These are phyloP conservation scores for Trichophyton benhamiae DNA, from an alignment of 2,329 filamentous ascomycete genomes.

Conservation along the genomic window DNA sequence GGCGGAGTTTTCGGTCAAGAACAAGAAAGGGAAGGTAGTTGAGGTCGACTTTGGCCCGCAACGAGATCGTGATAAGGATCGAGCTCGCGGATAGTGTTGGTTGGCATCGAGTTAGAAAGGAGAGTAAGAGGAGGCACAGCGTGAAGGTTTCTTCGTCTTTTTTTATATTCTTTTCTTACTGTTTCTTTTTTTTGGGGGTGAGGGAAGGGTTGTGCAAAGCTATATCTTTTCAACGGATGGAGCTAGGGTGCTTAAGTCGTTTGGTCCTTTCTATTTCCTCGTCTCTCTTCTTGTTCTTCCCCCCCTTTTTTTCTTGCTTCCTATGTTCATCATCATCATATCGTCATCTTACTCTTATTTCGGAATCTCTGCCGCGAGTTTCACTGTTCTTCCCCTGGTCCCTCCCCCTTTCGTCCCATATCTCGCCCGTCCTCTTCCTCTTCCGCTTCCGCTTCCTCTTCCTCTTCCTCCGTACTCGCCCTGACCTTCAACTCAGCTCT, in stretches of 20 bases:
- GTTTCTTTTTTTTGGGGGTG: constrained; percentile 19
- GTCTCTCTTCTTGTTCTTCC: background rate
- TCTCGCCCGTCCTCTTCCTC: constrained; percentile 12
- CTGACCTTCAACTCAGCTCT: constrained; percentile 16
- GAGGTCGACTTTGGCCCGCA: constrained; percentile 51
- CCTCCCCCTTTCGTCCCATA: constrained; percentile 9
- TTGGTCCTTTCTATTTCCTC: background rate
- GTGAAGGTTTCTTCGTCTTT: constrained; percentile 14
- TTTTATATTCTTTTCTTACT: background rate
- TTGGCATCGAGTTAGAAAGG: no score
- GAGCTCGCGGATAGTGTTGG: constrained; percentile 17
- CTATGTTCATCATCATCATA: constrained; percentile 8
- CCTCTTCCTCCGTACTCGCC: constrained; percentile 9
- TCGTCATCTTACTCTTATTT: constrained; percentile 19
- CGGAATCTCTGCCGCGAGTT: constrained; percentile 28
- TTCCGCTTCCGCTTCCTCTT: constrained; percentile 14
- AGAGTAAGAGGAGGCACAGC: constrained; percentile 5
- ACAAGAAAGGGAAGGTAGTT: constrained; percentile 63
- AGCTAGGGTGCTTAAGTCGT: constrained; percentile 20
- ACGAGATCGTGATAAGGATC: constrained; percentile 20
- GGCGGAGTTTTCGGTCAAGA: constrained; percentile 80
- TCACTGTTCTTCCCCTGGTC: constrained; percentile 4
- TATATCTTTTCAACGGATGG: constrained; percentile 23
- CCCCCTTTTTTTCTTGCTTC: background rate
- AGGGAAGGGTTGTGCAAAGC: constrained; percentile 25